Evolutionary conservation across 2,329 filamentous ascomycete species (phyloP), one percentile per base, ranked within the genome.

Genomic region (Canariomyces notabilis): DNA sequence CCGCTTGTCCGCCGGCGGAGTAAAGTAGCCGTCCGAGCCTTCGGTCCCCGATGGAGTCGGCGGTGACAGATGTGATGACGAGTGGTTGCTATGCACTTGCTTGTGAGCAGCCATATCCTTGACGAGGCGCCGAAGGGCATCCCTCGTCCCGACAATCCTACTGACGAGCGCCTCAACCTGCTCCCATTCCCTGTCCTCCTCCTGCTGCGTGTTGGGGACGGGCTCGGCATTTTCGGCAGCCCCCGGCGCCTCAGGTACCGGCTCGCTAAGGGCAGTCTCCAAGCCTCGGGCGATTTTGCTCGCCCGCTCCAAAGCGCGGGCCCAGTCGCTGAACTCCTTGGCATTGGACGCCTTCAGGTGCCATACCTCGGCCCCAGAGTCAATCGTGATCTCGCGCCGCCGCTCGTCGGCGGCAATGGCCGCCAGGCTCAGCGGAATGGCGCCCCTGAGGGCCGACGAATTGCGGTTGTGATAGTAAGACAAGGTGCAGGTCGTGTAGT

Each of bases 321-420:
- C 89, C 93, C 93, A 98, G 15, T 86, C 84, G 37, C 80, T 76
- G 62, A 96, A 98, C 52, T 97, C 91, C 54, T 85, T 85, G 40
- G 81, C 79, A 57, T 87, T 95, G 40, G 78, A 80, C 3, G 93
- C 89, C 59, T 83, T 84, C 22, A 98, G 73, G 68, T 97, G 93
- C 93, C 93, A 98, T 20, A 98, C 82, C 66, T 98, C 93, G 2
- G 93, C 90, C 1, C 93, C 93, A 0, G 93, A 97, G 64, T 98
- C 93, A 47, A 98, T 93, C 34, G 86, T 95, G 43, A 98, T 95
- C 65, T 97, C 91, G 53, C 89, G 80, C 31, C 87, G 82, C 59
- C 87, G 82, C 64, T 93, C 88, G 61, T 95, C 90, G 6, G 89
- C 89, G 3, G 90, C 87, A 49, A 98, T 86, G 4, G 89, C 93